Evolutionary conservation across 2,329 filamentous ascomycete genomes (phyloP), one percentile per base, ranked within the genome.

Genomic region (Scedosporium apiospermum): DNA sequence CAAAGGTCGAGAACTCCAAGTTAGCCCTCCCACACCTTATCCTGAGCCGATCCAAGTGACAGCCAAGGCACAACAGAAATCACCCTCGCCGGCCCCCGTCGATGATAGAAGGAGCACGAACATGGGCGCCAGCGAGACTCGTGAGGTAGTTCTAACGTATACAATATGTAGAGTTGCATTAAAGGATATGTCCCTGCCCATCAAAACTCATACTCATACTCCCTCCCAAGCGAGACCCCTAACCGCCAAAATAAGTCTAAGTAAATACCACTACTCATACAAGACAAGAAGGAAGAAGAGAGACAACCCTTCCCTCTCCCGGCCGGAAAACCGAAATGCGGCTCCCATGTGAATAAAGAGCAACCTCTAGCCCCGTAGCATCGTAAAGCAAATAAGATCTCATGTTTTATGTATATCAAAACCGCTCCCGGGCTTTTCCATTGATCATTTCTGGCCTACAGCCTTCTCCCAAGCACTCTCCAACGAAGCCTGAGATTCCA

Each of bases 391-490:
- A 66, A 65, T 21, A 57, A 51, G 46, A 60, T 46, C 67, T 23
- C 65, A 63, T 34, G 30, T 34, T 34, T 34, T 34, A 66, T 63
- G 65, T 34, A 65, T 62, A 61, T 61, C 62, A 58, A 44, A 62
- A 62, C 49, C 62, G 27, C 27, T 34, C 30, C 30, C 30, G 6
- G 58, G 62, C 38, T 60, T 65, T 57, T 57, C 26, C 26, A 34
- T 63, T 27, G 21, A 57, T 46, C 53, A 55, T 59, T 64, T 57
- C 42, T 55, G 60, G 5, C 63, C 63, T 38, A 60, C 67, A 16
- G 88, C 88, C 72, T 86, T 84, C 60, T 82, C 86, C 88, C 88
- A 91, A 1, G 86, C 88, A 67, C 77, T 84, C 72, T 91, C 88
- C 68, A 91, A 85, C 3, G 64, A 79, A 58, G 73, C 75, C 63